Evolutionary conservation across 2,329 filamentous ascomycete genomes (phyloP).

Genomic region (Fusarium sp.): DNA sequence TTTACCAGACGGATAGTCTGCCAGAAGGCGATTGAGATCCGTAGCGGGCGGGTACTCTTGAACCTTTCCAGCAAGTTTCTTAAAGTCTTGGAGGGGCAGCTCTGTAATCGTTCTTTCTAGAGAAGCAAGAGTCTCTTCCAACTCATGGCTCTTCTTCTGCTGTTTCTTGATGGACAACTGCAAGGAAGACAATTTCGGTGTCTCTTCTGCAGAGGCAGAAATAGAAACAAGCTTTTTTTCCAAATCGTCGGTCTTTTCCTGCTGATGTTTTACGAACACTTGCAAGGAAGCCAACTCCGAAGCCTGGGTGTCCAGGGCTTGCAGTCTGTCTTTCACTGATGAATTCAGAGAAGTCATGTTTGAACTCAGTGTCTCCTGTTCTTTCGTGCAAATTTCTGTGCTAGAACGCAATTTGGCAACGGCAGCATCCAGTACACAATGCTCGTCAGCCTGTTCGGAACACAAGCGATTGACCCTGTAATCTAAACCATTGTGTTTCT

Average conservation of each 20-base stretch:
- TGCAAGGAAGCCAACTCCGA: constrained; percentile 8
- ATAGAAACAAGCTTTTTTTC: constrained; percentile 1
- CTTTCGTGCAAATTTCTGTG: not conserved
- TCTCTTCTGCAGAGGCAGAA: not conserved
- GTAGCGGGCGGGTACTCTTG: constrained; percentile 11
- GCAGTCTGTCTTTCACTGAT: not conserved
- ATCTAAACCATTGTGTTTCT: not conserved
- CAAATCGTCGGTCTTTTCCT: constrained; percentile 13
- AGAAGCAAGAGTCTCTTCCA: constrained; percentile 10
- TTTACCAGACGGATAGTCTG: constrained; percentile 14
- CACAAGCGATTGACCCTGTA: not conserved
- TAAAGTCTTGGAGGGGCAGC: constrained; percentile 10
- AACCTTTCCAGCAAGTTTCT: constrained; percentile 1
- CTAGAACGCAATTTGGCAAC: constrained; percentile 9
- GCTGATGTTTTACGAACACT: not conserved
- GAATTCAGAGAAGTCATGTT: constrained; percentile 8
- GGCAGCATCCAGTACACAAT: constrained; percentile 3
- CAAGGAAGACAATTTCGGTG: constrained; percentile 8
- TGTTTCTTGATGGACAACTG: not conserved
- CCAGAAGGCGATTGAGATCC: constrained; percentile 11
- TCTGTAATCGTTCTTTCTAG: not conserved
- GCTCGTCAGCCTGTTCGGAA: not conserved
- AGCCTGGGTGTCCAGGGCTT: not conserved
- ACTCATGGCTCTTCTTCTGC: constrained; percentile 1
- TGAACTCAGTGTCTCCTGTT: constrained; percentile 6